Conservation (phyloP, 2,329 filamentous ascomycete genomes). For the Apiospora arundinis region DNA sequence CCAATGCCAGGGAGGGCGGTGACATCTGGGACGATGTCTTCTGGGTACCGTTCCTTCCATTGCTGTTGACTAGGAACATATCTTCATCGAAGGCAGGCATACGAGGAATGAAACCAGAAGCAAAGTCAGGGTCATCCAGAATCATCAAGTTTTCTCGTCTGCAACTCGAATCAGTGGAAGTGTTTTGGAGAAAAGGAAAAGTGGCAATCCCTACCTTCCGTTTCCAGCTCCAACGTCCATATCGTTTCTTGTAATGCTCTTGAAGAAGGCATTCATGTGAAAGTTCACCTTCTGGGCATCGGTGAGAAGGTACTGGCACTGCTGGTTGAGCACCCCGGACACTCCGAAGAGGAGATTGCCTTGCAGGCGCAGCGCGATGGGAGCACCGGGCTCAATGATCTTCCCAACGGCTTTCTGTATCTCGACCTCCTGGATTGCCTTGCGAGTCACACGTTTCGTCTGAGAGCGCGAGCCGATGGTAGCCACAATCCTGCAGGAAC, state of each 20-base stretch:
- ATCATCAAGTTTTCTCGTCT: constrained; percentile 81
- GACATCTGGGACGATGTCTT: constrained; percentile 41
- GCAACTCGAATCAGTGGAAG: constrained; percentile 25
- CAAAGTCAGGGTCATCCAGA: constrained; percentile 82
- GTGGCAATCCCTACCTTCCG: constrained; percentile 64
- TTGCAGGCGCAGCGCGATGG: constrained; percentile 88
- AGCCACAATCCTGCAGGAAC: constrained; percentile 76
- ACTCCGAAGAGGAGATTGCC: constrained; percentile 88
- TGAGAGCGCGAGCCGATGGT: constrained; percentile 79
- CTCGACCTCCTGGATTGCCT: constrained; percentile 87
- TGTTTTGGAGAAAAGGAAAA: not conserved
- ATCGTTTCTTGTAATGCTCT: constrained; percentile 60
- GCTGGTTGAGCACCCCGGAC: constrained; percentile 83
- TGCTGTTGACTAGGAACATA: constrained; percentile 41
- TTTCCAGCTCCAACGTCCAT: constrained; percentile 76
- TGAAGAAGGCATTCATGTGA: constrained; percentile 73
- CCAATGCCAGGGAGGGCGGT: constrained; percentile 30
- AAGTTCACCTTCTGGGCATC: constrained; percentile 80
- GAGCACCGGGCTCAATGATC: constrained; percentile 82
- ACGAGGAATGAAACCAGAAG: constrained; percentile 61
- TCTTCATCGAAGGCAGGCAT: constrained; percentile 66
- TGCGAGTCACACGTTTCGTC: constrained; percentile 77
- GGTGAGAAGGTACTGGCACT: constrained; percentile 83
- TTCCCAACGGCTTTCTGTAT: constrained; percentile 85
- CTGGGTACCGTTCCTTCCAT: constrained; percentile 30